A percentile compares a stretch with the other conserved stretches of the same genome.
Conservation (phyloP, 306 rosid genomes). For the Gastrolobium bilobum region DNA sequence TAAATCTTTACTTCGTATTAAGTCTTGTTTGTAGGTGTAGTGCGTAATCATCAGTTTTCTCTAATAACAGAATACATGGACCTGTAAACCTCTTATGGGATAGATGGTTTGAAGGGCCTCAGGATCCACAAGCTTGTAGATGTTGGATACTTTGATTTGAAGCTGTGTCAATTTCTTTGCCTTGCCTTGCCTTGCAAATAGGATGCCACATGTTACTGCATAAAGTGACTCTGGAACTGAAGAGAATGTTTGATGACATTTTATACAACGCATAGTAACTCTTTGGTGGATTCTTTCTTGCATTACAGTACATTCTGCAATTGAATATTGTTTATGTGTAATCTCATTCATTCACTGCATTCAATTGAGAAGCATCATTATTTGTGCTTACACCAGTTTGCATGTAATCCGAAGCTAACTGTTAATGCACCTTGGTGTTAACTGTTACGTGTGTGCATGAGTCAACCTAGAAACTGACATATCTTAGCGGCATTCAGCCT, state of each 20-base stretch:
- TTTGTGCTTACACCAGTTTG: slow-evolving; percentile 35
- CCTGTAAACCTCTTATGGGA: slow-evolving; percentile 73
- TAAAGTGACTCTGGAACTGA: slow-evolving; percentile 37
- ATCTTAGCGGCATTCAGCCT: neutral
- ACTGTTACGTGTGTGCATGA: slow-evolving; percentile 21
- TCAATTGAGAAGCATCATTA: slow-evolving; percentile 44
- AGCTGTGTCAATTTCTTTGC: slow-evolving; percentile 41
- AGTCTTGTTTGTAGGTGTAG: slow-evolving; percentile 8
- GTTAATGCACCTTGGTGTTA: neutral
- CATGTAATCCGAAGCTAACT: neutral
- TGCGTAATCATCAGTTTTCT: slow-evolving; percentile 40
- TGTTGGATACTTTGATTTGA: slow-evolving; percentile 73
- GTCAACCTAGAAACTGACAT: neutral
- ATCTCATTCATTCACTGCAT: slow-evolving; percentile 48
- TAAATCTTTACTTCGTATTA: slow-evolving; percentile 38
- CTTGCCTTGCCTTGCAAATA: slow-evolving; percentile 34
- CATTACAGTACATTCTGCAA: slow-evolving; percentile 37
- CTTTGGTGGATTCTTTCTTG: slow-evolving; percentile 15
- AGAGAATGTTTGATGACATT: slow-evolving; percentile 42
- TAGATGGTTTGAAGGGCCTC: slow-evolving; percentile 90
- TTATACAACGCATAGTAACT: slow-evolving; percentile 24
- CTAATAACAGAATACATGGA: slow-evolving; percentile 66
- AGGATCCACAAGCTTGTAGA: slow-evolving; percentile 70
- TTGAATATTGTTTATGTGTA: slow-evolving; percentile 4
- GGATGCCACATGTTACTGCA: slow-evolving; percentile 42